These are phyloP conservation scores for Cnidoscolus chayamansa DNA, from an alignment of 441 rosid species.

Conservation along the genomic window DNA sequence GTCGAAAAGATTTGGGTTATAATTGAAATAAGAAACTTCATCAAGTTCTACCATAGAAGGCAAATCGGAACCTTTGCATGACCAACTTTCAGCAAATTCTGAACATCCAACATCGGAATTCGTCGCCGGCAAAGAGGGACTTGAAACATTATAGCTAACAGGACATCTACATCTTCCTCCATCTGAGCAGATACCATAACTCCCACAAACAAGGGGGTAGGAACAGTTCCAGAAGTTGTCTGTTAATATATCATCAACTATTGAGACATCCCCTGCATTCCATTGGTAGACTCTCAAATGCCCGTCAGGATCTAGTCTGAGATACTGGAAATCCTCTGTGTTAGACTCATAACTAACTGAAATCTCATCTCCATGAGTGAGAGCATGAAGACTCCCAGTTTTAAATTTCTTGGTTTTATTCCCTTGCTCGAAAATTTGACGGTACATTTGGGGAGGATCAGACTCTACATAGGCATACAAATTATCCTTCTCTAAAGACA, in stretches of 20 bases:
- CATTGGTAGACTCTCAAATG: conserved; percentile 9
- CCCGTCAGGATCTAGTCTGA: conserved; percentile 27
- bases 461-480: conserved; percentile 8
- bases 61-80: not conserved
- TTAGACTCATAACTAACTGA: not conserved
- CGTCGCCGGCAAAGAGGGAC: not conserved
- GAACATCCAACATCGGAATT: conserved; percentile 3
- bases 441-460: conserved; percentile 5
- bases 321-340: not conserved
- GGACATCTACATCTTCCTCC: conserved; percentile 23
- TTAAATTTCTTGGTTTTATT: not conserved
- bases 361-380: accelerated
- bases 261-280: not conserved
- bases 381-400: not conserved
- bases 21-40: conserved; percentile 14
- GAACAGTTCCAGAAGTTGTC: not conserved
- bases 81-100: not conserved
- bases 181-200: conserved; percentile 24
- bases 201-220: conserved; percentile 24
- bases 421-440: not conserved
- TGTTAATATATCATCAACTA: not conserved
- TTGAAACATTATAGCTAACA: not conserved
- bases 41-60: conserved; percentile 12
- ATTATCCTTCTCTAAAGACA: not conserved
- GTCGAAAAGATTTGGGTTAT: not conserved